Evolutionary conservation across 2,329 filamentous ascomycete species (phyloP).

Genomic region (Lasiodiplodia theobromae): DNA sequence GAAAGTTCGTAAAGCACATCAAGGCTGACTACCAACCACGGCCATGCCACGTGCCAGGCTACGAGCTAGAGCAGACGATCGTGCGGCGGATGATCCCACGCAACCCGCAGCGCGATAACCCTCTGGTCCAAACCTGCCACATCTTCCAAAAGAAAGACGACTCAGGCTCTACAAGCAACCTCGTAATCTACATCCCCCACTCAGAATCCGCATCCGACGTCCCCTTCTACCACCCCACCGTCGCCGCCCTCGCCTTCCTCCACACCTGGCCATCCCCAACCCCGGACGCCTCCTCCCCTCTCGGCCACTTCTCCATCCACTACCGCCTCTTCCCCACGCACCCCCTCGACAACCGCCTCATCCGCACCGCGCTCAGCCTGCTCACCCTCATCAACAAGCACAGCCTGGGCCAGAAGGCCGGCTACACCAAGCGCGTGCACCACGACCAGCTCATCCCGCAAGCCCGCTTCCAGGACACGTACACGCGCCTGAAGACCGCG

Average conservation of each 20-base stretch:
- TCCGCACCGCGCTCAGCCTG: constrained; percentile 72
- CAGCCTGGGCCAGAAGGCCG: constrained; percentile 67
- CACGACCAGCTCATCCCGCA: constrained; percentile 85
- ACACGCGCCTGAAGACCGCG: constrained; percentile 77
- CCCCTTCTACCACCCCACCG: constrained; percentile 87
- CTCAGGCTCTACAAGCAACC: constrained; percentile 47
- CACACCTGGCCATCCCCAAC: constrained; percentile 65
- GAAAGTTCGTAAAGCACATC: constrained; percentile 57
- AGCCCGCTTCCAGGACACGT: constrained; percentile 80
- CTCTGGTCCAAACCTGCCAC: constrained; percentile 83
- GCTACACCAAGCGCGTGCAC: constrained; percentile 81
- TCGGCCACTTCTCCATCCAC: constrained; percentile 58
- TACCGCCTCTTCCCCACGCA: constrained; percentile 55
- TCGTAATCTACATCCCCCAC: constrained; percentile 84
- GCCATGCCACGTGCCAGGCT: constrained; percentile 40
- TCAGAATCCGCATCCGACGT: constrained; percentile 65
- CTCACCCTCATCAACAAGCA: constrained; percentile 76
- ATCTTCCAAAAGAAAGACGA: constrained; percentile 59
- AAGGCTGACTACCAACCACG: constrained; percentile 49
- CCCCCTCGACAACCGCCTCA: constrained; percentile 60
- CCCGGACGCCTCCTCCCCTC: constrained; percentile 18
- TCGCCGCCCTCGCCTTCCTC: constrained; percentile 76
- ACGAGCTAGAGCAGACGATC: constrained; percentile 66
- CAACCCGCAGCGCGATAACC: constrained; percentile 76
- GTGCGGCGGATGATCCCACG: constrained; percentile 82